Evolutionary conservation across 352 stramenopile species (phyloP).

Genomic region (Pythium dissimile): DNA sequence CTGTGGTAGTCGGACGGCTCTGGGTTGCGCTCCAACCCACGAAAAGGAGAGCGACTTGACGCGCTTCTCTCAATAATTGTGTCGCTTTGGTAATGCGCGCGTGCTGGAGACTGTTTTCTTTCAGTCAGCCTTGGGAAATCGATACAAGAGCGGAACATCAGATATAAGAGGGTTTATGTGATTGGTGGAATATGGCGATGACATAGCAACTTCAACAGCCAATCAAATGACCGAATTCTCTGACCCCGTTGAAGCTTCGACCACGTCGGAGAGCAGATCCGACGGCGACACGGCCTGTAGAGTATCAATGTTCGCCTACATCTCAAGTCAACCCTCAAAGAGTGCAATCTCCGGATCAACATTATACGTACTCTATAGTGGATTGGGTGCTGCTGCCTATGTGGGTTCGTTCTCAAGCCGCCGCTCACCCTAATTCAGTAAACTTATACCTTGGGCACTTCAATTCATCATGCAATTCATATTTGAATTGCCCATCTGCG

Average conservation of each 20-base stretch:
- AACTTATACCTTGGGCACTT: not conserved
- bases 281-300: too few species aligned
- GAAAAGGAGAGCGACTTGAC: not conserved
- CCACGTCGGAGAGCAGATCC: too few species aligned
- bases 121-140: slow-evolving; percentile 1
- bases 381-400: not conserved
- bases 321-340: too few species aligned
- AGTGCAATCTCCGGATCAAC: not conserved
- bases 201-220: slow-evolving; percentile 17
- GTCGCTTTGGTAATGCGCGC: slow-evolving; percentile 5
- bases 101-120: slow-evolving; percentile 21
- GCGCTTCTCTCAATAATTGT: too few species aligned
- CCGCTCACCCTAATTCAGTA: not conserved
- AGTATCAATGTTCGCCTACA: too few species aligned
- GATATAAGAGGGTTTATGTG: not conserved
- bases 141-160: slow-evolving; percentile 16
- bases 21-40: not conserved
- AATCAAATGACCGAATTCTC: slow-evolving; percentile 11
- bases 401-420: slow-evolving; percentile 2
- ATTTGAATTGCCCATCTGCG: slow-evolving; percentile 3
- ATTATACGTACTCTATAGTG: not conserved
- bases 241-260: too few species aligned
- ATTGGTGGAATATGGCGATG: slow-evolving; percentile 20
- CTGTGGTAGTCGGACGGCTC: not conserved
- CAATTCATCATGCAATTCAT: slow-evolving; percentile 15